A percentile compares a stretch with the other conserved stretches of the same genome.
Conservation (phyloP, 352 stramenopile genomes). For the Globisporangium emineosum region DNA sequence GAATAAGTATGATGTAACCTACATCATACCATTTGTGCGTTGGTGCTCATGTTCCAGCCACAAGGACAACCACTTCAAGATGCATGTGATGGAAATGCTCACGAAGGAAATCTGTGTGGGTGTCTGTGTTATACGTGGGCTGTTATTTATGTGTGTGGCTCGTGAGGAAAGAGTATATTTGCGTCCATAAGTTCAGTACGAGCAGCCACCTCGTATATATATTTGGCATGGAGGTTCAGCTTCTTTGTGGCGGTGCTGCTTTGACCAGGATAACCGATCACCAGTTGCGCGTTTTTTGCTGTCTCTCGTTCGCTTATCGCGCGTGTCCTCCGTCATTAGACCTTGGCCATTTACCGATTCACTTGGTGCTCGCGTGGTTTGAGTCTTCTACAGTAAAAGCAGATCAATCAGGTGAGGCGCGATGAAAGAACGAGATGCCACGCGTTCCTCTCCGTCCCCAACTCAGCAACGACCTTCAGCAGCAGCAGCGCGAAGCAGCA, state of each 20-base stretch:
- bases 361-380: background rate
- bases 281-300: conserved; percentile 4
- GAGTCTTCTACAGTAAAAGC: background rate
- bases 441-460: background rate
- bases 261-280: conserved; percentile 1
- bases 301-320: background rate
- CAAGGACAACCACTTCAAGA: background rate
- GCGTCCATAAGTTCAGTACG: conserved; percentile 2
- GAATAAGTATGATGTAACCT: background rate
- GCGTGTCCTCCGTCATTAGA: background rate
- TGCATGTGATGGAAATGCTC: background rate
- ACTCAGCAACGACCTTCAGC: background rate
- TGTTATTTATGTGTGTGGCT: background rate
- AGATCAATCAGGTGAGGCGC: background rate
- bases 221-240: conserved; percentile 10
- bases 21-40: background rate
- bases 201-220: background rate
- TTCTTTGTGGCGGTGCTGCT: background rate
- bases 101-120: too few species aligned
- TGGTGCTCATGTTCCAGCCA: background rate
- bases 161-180: background rate
- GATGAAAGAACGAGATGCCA: conserved; percentile 1
- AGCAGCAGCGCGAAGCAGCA: background rate
- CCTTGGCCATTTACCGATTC: background rate
- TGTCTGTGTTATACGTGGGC: background rate